phyloP scores from a whole-genome alignment of 2,329 filamentous ascomycete species.

The Purpureocillium takamizusanense region DNA sequence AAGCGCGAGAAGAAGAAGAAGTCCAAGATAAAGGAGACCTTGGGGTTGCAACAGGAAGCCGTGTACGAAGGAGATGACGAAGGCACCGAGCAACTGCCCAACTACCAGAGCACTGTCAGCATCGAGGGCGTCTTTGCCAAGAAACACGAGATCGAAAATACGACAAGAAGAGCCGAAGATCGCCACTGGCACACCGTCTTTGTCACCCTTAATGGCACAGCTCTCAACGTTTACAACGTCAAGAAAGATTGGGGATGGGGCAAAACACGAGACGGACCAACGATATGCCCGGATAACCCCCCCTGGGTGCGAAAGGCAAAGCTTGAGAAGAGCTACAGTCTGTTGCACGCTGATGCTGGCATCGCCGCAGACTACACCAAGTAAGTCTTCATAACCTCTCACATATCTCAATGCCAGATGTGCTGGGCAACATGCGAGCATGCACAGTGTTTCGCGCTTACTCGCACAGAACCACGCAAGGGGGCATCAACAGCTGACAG shows the following conservation, averaged over 20 bases:
- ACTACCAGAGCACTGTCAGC: slow-evolving; percentile 46
- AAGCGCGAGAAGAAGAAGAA: too few species aligned
- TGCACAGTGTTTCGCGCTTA: too few species aligned
- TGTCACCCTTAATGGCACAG: slow-evolving; percentile 58
- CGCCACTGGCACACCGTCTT: slow-evolving; percentile 57
- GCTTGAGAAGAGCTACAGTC: slow-evolving; percentile 58
- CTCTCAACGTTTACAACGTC: slow-evolving; percentile 54
- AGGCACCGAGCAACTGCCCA: slow-evolving; percentile 30
- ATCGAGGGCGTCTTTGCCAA: slow-evolving; percentile 49
- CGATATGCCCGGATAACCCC: slow-evolving; percentile 39
- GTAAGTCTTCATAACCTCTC: slow-evolving; percentile 27
- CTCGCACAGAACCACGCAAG: too few species aligned
- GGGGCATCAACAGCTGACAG: slow-evolving; percentile 1
- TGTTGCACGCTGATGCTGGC: slow-evolving; percentile 67
- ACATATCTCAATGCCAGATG: background rate
- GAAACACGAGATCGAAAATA: slow-evolving; percentile 59
- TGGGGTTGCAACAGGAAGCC: slow-evolving; percentile 8
- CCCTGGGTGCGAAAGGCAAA: slow-evolving; percentile 43
- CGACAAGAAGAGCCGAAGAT: slow-evolving; percentile 52
- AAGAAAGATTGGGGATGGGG: slow-evolving; percentile 49
- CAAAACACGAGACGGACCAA: slow-evolving; percentile 36
- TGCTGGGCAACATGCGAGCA: too few species aligned
- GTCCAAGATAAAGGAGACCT: background rate
- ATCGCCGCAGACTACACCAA: slow-evolving; percentile 66
- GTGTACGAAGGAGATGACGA: slow-evolving; percentile 28